These are phyloP conservation scores for Epichloe brachyelytri DNA, from an alignment of 2,329 filamentous ascomycete genomes.

Conservation along the genomic window DNA sequence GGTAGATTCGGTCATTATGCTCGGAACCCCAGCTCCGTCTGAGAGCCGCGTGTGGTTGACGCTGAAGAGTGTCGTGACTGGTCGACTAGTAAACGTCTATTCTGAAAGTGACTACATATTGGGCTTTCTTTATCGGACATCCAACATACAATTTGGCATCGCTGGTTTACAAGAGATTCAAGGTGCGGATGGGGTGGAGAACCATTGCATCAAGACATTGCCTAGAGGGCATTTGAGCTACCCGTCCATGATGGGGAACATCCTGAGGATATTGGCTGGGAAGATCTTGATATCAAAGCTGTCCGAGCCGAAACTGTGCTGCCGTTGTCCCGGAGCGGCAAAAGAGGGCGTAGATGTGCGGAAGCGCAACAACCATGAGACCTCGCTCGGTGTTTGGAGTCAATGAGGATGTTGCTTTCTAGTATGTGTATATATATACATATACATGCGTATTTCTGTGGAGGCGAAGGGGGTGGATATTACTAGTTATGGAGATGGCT, in stretches of 20 bases:
- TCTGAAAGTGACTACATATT: conserved; percentile 80
- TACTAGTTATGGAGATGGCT: background rate
- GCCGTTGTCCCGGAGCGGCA: conserved; percentile 2
- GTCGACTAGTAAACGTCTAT: conserved; percentile 81
- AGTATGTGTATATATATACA: background rate
- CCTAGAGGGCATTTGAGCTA: conserved; percentile 61
- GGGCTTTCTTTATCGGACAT: conserved; percentile 74
- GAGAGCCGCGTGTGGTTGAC: conserved; percentile 61
- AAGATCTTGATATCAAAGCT: conserved; percentile 40
- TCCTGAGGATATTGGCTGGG: conserved; percentile 58
- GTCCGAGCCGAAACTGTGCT: conserved; percentile 14
- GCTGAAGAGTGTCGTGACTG: conserved; percentile 65
- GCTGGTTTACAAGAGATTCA: conserved; percentile 68
- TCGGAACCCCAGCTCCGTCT: conserved; percentile 70
- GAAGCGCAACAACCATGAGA: background rate
- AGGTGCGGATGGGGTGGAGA: conserved; percentile 54
- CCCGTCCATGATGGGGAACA: conserved; percentile 50
- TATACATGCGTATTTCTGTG: background rate
- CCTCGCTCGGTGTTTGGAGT: background rate
- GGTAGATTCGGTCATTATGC: conserved; percentile 73
- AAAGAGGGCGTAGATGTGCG: background rate
- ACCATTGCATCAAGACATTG: conserved; percentile 51
- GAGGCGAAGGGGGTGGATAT: background rate
- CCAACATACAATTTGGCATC: conserved; percentile 69
- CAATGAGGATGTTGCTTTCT: background rate